Conservation (phyloP, 306 rosid genomes). For the Urtica urens region DNA sequence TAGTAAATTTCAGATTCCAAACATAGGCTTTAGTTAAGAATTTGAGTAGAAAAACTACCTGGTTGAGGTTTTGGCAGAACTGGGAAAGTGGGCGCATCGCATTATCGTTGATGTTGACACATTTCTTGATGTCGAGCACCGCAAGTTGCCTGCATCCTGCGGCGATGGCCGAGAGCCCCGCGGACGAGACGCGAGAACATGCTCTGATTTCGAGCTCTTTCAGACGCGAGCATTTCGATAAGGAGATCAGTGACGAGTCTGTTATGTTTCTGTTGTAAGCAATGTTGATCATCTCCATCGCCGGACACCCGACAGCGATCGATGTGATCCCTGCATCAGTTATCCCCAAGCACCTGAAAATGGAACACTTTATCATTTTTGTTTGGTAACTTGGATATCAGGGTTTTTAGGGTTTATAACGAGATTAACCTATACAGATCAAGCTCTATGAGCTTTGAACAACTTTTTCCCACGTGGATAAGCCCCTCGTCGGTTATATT, state of each 20-base stretch:
- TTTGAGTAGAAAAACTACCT: conserved; percentile 24
- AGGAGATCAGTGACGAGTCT: conserved; percentile 38
- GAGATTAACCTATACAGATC: conserved; percentile 66
- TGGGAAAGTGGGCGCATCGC: conserved; percentile 48
- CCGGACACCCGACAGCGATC: conserved; percentile 47
- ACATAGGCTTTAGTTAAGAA: no score
- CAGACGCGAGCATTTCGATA: conserved; percentile 43
- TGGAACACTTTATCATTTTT: no score
- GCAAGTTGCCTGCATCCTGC: conserved; percentile 44
- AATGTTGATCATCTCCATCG: conserved; percentile 43
- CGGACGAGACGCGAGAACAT: conserved; percentile 34
- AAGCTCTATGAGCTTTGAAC: conserved; percentile 35
- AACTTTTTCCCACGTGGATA: conserved; percentile 31
- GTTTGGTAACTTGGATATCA: no score
- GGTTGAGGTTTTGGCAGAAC: conserved; percentile 41
- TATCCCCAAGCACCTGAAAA: conserved; percentile 38
- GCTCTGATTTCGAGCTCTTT: conserved; percentile 49
- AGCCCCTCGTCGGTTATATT: conserved; percentile 49
- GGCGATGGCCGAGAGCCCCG: conserved; percentile 45
- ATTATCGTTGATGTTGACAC: conserved; percentile 34
- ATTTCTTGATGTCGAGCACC: conserved; percentile 48
- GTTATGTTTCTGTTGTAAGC: conserved; percentile 48
- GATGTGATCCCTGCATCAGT: conserved; percentile 46
- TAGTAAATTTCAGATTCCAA: no score
- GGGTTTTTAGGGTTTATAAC: no score